Conservation (phyloP, 345 rosid genomes). For the Eucalyptus victrix region DNA sequence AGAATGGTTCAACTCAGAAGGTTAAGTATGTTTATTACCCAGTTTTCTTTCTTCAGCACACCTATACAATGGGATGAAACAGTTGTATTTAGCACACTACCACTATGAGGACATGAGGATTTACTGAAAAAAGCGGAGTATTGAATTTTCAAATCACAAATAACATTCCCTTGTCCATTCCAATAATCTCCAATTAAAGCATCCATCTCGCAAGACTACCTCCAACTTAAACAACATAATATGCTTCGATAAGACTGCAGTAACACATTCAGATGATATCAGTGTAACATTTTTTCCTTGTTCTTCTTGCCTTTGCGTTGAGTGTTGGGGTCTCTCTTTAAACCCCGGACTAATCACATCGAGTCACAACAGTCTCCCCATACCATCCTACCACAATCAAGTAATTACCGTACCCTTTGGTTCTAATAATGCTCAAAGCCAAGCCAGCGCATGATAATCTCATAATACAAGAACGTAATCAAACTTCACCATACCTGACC, state of each 20-base stretch:
- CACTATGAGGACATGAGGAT: neutral
- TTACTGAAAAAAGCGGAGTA: neutral
- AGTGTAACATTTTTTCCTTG: neutral
- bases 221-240: neutral
- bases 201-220: neutral
- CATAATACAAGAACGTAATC: neutral
- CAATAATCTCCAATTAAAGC: neutral
- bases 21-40: neutral
- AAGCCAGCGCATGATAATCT: neutral
- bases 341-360: neutral
- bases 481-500: constrained; percentile 42
- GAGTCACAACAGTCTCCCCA: neutral
- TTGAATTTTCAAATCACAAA: neutral
- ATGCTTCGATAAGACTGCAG: neutral
- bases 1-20: neutral
- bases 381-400: neutral
- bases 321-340: neutral
- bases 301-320: neutral
- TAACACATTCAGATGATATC: neutral
- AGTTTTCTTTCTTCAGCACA: neutral
- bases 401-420: neutral
- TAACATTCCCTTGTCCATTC: neutral
- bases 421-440: neutral
- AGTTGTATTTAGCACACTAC: neutral
- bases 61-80: neutral